Evolutionary conservation across 2,329 filamentous ascomycete genomes (phyloP).

Genomic region (Thielaviopsis populi): DNA sequence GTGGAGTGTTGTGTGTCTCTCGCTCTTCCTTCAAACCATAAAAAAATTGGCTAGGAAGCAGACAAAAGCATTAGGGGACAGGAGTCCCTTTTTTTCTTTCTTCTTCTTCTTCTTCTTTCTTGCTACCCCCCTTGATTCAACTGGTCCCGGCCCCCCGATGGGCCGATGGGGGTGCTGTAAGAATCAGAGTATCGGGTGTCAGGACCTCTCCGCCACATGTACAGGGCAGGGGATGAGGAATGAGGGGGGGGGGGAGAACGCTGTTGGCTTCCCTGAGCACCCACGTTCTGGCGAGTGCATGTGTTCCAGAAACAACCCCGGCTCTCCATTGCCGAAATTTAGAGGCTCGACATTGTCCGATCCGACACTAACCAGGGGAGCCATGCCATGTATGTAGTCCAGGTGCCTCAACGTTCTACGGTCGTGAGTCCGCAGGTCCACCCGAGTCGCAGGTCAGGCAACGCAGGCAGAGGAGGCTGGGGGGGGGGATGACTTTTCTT

Average conservation of each 20-base stretch:
- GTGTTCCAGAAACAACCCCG: neutral
- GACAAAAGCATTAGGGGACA: neutral
- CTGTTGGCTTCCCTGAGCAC: neutral
- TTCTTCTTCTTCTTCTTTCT: neutral
- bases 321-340: neutral
- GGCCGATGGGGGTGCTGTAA: neutral
- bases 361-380: neutral
- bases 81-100: neutral
- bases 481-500: too few relatives aligned
- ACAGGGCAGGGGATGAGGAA: neutral
- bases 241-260: neutral
- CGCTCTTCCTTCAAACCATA: neutral
- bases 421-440: neutral
- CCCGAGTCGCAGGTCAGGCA: neutral
- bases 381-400: neutral
- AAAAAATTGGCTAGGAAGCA: neutral
- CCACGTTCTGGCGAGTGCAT: neutral
- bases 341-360: neutral
- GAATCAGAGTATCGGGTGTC: neutral
- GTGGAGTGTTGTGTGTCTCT: neutral
- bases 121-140: neutral
- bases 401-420: neutral
- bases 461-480: neutral
- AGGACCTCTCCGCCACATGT: neutral
- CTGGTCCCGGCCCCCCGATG: neutral